Conservation (phyloP, 345 rosid genomes). For the Erysimum cheiranthoides region DNA sequence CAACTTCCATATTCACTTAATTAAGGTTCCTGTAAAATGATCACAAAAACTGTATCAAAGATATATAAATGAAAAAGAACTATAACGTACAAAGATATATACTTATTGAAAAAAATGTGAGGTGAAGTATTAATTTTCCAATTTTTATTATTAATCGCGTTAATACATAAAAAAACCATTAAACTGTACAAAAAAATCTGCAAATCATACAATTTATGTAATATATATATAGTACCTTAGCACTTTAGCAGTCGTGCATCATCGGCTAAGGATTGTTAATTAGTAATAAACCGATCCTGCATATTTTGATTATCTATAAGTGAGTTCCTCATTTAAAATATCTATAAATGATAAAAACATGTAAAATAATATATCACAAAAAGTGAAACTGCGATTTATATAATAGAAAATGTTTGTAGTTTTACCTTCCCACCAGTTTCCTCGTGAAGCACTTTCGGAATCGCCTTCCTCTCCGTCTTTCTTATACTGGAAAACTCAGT, state of each 20-base stretch:
- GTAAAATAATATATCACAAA: background rate
- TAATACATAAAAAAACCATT: background rate
- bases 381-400: background rate
- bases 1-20: slow-evolving; percentile 26
- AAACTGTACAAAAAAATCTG: background rate
- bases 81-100: background rate
- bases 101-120: background rate
- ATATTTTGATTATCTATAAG: slow-evolving; percentile 18
- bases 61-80: background rate
- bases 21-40: slow-evolving; percentile 36
- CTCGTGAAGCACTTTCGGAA: slow-evolving; percentile 73
- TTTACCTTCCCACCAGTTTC: slow-evolving; percentile 98
- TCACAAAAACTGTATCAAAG: slow-evolving; percentile 13
- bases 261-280: slow-evolving; percentile 15
- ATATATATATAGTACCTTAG: slow-evolving; percentile 24
- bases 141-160: background rate
- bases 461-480: slow-evolving; percentile 62
- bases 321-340: slow-evolving; percentile 7
- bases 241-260: slow-evolving; percentile 5
- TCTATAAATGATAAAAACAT: background rate
- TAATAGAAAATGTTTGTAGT: background rate
- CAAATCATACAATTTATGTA: background rate
- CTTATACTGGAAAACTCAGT: slow-evolving; percentile 54
- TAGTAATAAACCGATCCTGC: slow-evolving; percentile 70
- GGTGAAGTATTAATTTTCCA: background rate